Base-by-base conservation (phyloP, 257 asterid genomes). In the Solanum sparsipilum region DNA sequence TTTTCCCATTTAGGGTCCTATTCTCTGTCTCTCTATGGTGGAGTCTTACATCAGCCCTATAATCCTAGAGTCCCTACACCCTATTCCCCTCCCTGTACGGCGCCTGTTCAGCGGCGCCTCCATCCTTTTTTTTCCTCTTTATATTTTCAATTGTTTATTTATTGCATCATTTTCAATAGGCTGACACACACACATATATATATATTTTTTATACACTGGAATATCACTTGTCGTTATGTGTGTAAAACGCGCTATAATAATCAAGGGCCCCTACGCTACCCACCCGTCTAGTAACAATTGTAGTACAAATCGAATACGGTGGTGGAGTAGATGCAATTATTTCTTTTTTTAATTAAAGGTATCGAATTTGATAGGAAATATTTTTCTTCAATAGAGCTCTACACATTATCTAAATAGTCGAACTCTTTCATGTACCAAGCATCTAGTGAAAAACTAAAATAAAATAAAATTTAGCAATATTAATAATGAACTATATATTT, bases 101-200 rank as follows among this genome's bases (percentile, higher is more conserved):
- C 94, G 90, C 70, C 91, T 78, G 87, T 89, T 35, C 89, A 89
- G 89, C 93, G 94, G 96, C 98, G 96, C 96, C 96, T 88, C 91
- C 91, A 31, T 78, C 91, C 20, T 36, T 74, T 36, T 31, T 48
- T 56, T 56, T 4, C 6, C 0, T 27, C 81, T 35, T 1, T 87
- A 52, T 79, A 44, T 72, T 46, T 46, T 25, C 27, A 4, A 79
- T 79, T 46, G 16, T 27, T 46, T 81, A 81, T 81, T 39, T 16
- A 29, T 82, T 82, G 41, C 67, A 81, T 27, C 67, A 46, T 81
- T 81, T 81, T 81, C 85, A 16, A 81, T 79, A 44, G 6, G 38
- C 67, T 81, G 85, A 44, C 85, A 81, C 48, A 4, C 27, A n/a
- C 9, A 34, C 2, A 52, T 18, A 52, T 56, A 56, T 52, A 29